Percentiles rank a stretch among this genome's conserved stretches.
Conservation (phyloP, 2,329 filamentous ascomycete genomes). For the Sporothrix brunneoviolacea region DNA sequence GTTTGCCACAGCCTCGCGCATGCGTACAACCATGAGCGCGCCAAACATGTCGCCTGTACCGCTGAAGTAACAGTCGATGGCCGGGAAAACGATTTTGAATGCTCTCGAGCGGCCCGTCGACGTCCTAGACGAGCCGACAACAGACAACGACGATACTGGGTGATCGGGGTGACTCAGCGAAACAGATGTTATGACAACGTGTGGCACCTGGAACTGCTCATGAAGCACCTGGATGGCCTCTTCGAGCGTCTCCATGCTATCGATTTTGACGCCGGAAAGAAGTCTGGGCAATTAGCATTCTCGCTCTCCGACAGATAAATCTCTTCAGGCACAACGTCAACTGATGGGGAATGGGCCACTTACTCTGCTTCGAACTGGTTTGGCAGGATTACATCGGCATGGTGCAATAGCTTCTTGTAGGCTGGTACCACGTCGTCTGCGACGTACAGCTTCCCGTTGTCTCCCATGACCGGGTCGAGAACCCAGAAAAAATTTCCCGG, state of each 20-base stretch:
- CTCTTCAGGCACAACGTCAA: not conserved
- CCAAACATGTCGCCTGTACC: constrained; percentile 99
- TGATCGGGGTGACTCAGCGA: constrained; percentile 53
- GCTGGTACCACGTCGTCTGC: constrained; percentile 85
- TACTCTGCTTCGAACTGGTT: constrained; percentile 98
- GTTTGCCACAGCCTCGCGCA: constrained; percentile 69
- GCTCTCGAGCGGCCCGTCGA: constrained; percentile 62
- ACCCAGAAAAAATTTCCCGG: constrained; percentile 92
- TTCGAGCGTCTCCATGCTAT: constrained; percentile 64
- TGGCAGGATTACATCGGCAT: constrained; percentile 87
- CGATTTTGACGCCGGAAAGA: constrained; percentile 78
- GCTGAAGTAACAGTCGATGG: constrained; percentile 88
- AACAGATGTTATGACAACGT: constrained; percentile 89
- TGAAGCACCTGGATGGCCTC: constrained; percentile 74
- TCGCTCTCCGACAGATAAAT: not conserved
- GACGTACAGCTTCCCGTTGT: constrained; percentile 88
- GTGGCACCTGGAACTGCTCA: constrained; percentile 66
- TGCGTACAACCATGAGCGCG: constrained; percentile 76
- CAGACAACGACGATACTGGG: constrained; percentile 50
- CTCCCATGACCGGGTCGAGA: constrained; percentile 96
- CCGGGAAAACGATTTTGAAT: constrained; percentile 81
- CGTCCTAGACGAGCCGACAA: constrained; percentile 70
- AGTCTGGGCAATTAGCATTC: constrained; percentile 44
- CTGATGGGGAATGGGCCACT: not conserved
- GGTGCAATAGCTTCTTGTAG: constrained; percentile 70